Percentiles rank a stretch among this genome's conserved stretches.
Evolutionary conservation across 768 basidiomycete genomes (phyloP).

Genomic region (Dentipellis sp.): DNA sequence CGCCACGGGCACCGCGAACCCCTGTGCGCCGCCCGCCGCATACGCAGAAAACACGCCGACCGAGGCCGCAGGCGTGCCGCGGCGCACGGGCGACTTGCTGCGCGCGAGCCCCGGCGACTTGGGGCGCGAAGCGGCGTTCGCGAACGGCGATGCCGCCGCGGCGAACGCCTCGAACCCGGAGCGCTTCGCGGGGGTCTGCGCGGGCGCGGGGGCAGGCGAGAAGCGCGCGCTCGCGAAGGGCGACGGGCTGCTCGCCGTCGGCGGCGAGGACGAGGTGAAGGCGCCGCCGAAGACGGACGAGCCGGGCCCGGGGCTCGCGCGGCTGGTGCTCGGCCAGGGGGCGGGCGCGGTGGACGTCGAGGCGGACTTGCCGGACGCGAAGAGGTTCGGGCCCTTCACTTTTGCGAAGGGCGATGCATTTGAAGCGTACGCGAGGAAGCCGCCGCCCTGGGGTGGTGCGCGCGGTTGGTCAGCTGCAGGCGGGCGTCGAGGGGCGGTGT

Average conservation of each 20-base stretch:
- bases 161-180: conserved; percentile 52
- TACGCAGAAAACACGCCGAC: conserved; percentile 57
- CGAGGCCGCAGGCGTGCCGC: conserved; percentile 26
- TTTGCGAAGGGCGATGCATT: conserved; percentile 64
- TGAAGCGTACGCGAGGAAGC: conserved; percentile 77
- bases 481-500: background rate
- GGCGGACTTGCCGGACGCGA: conserved; percentile 24
- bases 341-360: conserved; percentile 22
- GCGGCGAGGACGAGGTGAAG: conserved; percentile 9
- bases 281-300: background rate
- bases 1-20: conserved; percentile 39
- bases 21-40: conserved; percentile 37
- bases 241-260: conserved; percentile 4
- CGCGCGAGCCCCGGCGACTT: conserved; percentile 18
- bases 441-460: conserved; percentile 24
- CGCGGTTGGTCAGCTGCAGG: conserved; percentile 5
- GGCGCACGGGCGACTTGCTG: conserved; percentile 50
- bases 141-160: conserved; percentile 21
- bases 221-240: background rate
- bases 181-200: conserved; percentile 33
- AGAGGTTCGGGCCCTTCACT: conserved; percentile 59
- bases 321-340: conserved; percentile 9
- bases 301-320: background rate
- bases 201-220: conserved; percentile 18
- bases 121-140: conserved; percentile 3